Percentiles rank a stretch among this genome's conserved stretches.
phyloP scores from a whole-genome alignment of 345 rosid genomes.

The Laguncularia racemosa region DNA sequence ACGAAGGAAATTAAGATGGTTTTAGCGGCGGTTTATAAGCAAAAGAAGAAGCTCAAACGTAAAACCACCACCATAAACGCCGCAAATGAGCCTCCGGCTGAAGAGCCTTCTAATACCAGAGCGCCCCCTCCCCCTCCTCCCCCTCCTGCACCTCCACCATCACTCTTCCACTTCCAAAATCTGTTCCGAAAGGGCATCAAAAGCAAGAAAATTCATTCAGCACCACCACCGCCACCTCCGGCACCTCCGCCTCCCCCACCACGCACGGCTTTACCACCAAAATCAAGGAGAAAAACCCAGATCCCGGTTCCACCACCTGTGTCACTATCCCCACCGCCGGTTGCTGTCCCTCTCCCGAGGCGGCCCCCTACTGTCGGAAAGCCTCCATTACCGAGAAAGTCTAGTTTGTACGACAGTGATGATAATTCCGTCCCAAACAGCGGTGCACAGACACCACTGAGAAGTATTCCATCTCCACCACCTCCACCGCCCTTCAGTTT shows the following conservation, averaged over 20 bases:
- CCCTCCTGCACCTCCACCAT: constrained; percentile 62
- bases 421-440: constrained; percentile 27
- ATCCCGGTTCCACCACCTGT: constrained; percentile 11
- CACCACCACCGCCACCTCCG: constrained; percentile 39
- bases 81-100: constrained; percentile 10
- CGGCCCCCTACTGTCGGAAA: constrained; percentile 17
- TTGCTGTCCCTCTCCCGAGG: constrained; percentile 17
- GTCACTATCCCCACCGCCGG: constrained; percentile 25
- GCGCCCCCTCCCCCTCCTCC: constrained; percentile 50
- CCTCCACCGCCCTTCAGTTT: constrained; percentile 58
- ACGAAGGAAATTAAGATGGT: constrained; percentile 71
- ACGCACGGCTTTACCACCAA: not conserved
- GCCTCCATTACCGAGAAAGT: constrained; percentile 62
- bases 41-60: constrained; percentile 57
- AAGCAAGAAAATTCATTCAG: constrained; percentile 51
- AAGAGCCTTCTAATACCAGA: constrained; percentile 14
- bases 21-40: constrained; percentile 45
- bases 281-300: not conserved
- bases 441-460: constrained; percentile 34
- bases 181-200: constrained; percentile 55
- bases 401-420: constrained; percentile 13
- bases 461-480: constrained; percentile 43
- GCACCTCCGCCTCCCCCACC: constrained; percentile 25
- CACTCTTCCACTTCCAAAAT: constrained; percentile 51
- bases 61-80: constrained; percentile 23